phyloP scores from a whole-genome alignment of 495 filamentous ascomycete genomes.

The Podospora fimiseda region DNA sequence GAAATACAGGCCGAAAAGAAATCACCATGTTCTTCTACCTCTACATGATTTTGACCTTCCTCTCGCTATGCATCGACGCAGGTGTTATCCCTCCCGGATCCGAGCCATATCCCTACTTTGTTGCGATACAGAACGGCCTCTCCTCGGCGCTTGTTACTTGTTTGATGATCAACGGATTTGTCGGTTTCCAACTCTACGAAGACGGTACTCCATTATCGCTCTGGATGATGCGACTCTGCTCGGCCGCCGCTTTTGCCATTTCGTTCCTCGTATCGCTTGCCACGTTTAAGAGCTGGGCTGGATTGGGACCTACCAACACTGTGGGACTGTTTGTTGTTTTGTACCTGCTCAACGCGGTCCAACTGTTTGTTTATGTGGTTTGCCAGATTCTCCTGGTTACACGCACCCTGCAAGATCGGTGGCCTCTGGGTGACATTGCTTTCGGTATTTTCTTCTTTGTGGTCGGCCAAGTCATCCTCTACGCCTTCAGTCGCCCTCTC shows the following conservation, averaged over 20 bases:
- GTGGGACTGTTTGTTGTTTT: constrained; percentile 86
- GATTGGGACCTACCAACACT: constrained; percentile 76
- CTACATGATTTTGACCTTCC: constrained; percentile 82
- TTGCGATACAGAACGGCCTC: constrained; percentile 82
- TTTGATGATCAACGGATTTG: constrained; percentile 94
- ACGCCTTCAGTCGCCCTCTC: constrained; percentile 79
- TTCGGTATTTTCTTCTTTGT: constrained; percentile 92
- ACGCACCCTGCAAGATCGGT: constrained; percentile 88
- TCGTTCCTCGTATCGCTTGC: constrained; percentile 80
- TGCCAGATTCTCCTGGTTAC: constrained; percentile 84
- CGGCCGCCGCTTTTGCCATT: constrained; percentile 75
- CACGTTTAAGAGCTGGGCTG: constrained; percentile 90
- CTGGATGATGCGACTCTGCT: constrained; percentile 80
- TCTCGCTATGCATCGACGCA: constrained; percentile 85
- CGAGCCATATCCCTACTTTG: constrained; percentile 80
- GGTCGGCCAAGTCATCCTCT: constrained; percentile 86
- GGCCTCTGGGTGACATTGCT: constrained; percentile 89
- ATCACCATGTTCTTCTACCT: constrained; percentile 97
- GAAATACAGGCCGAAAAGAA: constrained; percentile 78
- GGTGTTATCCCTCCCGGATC: constrained; percentile 84
- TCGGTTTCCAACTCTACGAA: constrained; percentile 97
- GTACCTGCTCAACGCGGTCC: constrained; percentile 85
- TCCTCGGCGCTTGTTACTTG: constrained; percentile 83
- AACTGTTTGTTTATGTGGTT: constrained; percentile 75
- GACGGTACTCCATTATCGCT: constrained; percentile 94